phyloP scores from a whole-genome alignment of 2,329 filamentous ascomycete species.

The Botrytis deweyae region DNA sequence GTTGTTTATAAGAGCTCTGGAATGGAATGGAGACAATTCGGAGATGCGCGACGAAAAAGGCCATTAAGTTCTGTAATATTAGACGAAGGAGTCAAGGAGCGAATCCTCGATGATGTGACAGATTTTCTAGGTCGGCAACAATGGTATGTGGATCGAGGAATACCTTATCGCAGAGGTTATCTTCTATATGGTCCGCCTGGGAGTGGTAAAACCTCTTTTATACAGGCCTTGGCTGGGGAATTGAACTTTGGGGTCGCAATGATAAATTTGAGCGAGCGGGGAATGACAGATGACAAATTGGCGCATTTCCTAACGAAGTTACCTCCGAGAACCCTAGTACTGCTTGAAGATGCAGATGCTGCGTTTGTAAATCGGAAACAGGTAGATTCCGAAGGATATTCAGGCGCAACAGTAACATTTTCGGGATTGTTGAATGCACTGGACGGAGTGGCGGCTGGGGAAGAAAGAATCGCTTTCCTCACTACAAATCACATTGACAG shows the following conservation, averaged over 20 bases:
- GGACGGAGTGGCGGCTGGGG: slow-evolving; percentile 90
- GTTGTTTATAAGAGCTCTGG: slow-evolving; percentile 84
- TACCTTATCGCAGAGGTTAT: slow-evolving; percentile 75
- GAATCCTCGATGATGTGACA: slow-evolving; percentile 50
- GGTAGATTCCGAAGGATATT: slow-evolving; percentile 49
- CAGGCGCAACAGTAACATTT: slow-evolving; percentile 60
- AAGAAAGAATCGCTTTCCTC: slow-evolving; percentile 90
- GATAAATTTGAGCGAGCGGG: slow-evolving; percentile 49
- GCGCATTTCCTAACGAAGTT: slow-evolving; percentile 51
- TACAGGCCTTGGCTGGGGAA: slow-evolving; percentile 82
- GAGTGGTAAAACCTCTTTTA: slow-evolving; percentile 86
- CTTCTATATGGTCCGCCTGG: slow-evolving; percentile 76
- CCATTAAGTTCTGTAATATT: slow-evolving; percentile 86
- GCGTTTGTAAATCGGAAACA: slow-evolving; percentile 53
- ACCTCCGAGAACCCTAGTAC: slow-evolving; percentile 53
- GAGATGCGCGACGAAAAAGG: slow-evolving; percentile 80
- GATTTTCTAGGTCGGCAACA: slow-evolving; percentile 66
- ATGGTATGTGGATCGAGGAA: slow-evolving; percentile 80
- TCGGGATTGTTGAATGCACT: slow-evolving; percentile 83
- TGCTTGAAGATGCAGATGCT: slow-evolving; percentile 57
- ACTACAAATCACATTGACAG: slow-evolving; percentile 95
- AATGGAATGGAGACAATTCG: slow-evolving; percentile 81
- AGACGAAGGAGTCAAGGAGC: slow-evolving; percentile 68
- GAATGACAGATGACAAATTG: slow-evolving; percentile 58
- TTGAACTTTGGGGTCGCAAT: slow-evolving; percentile 54